Conservation (phyloP, 768 basidiomycete genomes). For the Phylloporus sp. region DNA sequence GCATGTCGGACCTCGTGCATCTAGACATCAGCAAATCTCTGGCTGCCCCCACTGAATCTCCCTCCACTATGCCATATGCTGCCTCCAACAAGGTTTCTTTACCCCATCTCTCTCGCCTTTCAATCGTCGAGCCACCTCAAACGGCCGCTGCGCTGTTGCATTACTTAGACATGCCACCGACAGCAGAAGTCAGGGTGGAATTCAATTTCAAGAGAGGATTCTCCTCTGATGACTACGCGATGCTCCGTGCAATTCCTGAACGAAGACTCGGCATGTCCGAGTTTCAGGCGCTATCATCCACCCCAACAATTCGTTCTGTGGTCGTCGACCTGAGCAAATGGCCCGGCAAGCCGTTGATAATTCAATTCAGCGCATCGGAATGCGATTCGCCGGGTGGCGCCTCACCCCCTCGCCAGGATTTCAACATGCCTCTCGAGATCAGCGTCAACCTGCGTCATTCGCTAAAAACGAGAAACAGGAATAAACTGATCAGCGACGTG, state of each 20-base stretch:
- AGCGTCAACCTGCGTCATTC: neutral
- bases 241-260: neutral
- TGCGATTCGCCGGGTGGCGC: too few species aligned
- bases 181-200: neutral
- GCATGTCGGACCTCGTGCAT: slow-evolving; percentile 31
- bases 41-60: slow-evolving; percentile 2
- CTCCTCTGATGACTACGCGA: neutral
- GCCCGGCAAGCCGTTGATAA: too few species aligned
- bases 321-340: neutral
- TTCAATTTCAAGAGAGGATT: neutral
- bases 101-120: slow-evolving; percentile 1
- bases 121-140: slow-evolving; percentile 3
- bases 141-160: slow-evolving; percentile 1
- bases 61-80: neutral
- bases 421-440: neutral
- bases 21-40: slow-evolving; percentile 32
- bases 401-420: neutral
- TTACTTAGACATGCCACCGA: neutral
- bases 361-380: neutral
- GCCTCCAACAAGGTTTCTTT: neutral
- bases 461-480: neutral
- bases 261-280: neutral
- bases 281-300: neutral
- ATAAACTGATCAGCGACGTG: neutral
- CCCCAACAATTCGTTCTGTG: neutral